Percentiles rank a stretch among this genome's conserved stretches.
Evolutionary conservation across 768 basidiomycete species (phyloP).

Genomic region (Mycena maculata): DNA sequence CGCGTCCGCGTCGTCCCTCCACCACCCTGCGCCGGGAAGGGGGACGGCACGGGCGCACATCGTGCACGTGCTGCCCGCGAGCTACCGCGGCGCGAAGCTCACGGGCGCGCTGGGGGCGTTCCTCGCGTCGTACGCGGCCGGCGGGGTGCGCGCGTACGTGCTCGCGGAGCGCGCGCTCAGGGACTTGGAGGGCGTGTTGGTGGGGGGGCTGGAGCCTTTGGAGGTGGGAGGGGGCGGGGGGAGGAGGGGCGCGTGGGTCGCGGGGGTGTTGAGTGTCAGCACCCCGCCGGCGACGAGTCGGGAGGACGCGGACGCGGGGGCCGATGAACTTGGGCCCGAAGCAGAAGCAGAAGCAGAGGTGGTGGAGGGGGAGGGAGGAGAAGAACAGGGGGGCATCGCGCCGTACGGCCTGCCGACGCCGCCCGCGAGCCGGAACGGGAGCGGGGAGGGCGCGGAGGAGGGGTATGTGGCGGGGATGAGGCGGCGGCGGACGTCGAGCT

Average conservation of each 20-base stretch:
- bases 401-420: constrained; percentile 32
- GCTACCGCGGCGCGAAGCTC: constrained; percentile 24
- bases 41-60: constrained; percentile 11
- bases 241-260: constrained; percentile 25
- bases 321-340: no score
- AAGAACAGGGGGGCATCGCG: neutral
- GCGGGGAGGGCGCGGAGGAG: constrained; percentile 23
- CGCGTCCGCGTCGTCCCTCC: neutral
- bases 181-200: constrained; percentile 27
- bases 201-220: constrained; percentile 25
- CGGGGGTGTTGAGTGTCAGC: constrained; percentile 5
- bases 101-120: constrained; percentile 27
- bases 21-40: no score
- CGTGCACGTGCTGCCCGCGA: constrained; percentile 32
- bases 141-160: constrained; percentile 22
- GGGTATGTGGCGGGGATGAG: neutral
- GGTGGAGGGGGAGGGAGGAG: neutral
- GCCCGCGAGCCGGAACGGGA: constrained; percentile 32
- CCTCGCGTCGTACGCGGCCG: neutral
- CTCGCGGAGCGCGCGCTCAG: constrained; percentile 27
- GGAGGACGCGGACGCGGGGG: neutral
- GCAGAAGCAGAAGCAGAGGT: neutral
- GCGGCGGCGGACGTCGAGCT: neutral
- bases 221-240: neutral
- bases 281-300: neutral